Base-by-base conservation (phyloP, 2,329 filamentous ascomycete species). In the Dendryphion nanum region DNA sequence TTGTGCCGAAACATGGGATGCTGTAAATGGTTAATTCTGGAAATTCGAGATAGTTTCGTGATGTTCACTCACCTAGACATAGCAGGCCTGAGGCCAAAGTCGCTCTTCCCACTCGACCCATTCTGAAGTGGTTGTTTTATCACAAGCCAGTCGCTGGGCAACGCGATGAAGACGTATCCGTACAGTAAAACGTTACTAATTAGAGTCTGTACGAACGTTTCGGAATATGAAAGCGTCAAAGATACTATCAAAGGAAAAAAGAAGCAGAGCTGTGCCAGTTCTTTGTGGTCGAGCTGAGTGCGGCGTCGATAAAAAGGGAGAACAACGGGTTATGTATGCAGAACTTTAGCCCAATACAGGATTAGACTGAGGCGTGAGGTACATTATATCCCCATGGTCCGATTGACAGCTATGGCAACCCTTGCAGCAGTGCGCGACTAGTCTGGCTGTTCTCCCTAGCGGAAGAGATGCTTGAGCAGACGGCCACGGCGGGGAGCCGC, bases 401-500 rank as follows among this genome's bases (percentile, higher is more conserved):
- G 26, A 33, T 16, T 10, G 30, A 30, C 19, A 39, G 30, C 16
- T 16, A 30, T 19, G 18, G 17, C 18, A 14, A 35, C 16, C 12
- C 15, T 33, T 31, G 23, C 35, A 14, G 29, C 14, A 16, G 8
- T 6, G 17, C n/a, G 38, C 40, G 26, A 32, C 13, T 39, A 24
- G 40, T 45, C 48, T 42, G 23, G 51, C 44, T n/a, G n/a, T n/a
- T n/a, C n/a, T n/a, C n/a, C n/a, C n/a, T n/a, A n/a, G n/a, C n/a
- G n/a, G n/a, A n/a, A n/a, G n/a, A n/a, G n/a, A n/a, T n/a, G n/a
- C n/a, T n/a, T n/a, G n/a, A n/a, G 35, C 18, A 50, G 43, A 31
- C 44, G 50, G 52, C 41, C 52, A 48, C 41, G 35, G 58, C 49
- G 57, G 57, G 57, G 55, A 60, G 43, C 58, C 53, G 51, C 45